A percentile compares a stretch with the other conserved stretches of the same genome.
Evolutionary conservation across 2,329 filamentous ascomycete species (phyloP).

Genomic region (Curvularia spicifera): DNA sequence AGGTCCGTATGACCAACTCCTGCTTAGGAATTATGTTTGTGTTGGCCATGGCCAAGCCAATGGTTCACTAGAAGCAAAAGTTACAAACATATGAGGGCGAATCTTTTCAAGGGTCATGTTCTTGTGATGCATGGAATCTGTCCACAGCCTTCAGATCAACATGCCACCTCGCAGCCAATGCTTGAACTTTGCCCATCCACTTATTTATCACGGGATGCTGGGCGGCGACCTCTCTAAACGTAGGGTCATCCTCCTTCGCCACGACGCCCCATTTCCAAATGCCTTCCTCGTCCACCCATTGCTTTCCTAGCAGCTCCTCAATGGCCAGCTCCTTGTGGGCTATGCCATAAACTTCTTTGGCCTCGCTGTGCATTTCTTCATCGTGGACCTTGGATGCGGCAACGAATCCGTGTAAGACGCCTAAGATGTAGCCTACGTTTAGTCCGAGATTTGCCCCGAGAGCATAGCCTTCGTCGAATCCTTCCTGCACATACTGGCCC

Average conservation of each 20-base stretch:
- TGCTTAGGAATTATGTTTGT: not conserved
- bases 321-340: slow-evolving; percentile 68
- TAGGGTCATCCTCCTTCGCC: slow-evolving; percentile 44
- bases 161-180: slow-evolving; percentile 52
- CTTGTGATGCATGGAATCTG: slow-evolving; percentile 48
- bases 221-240: slow-evolving; percentile 59
- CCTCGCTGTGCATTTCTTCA: slow-evolving; percentile 34
- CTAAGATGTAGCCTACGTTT: slow-evolving; percentile 75
- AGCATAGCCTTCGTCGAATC: slow-evolving; percentile 90
- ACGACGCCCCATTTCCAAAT: slow-evolving; percentile 70
- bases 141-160: slow-evolving; percentile 50
- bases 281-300: slow-evolving; percentile 74
- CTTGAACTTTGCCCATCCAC: slow-evolving; percentile 61
- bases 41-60: not conserved
- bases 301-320: slow-evolving; percentile 66
- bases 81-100: not conserved
- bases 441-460: slow-evolving; percentile 82
- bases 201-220: slow-evolving; percentile 70
- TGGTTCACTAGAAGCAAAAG: not conserved
- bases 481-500: slow-evolving; percentile 75
- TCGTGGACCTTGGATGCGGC: slow-evolving; percentile 53
- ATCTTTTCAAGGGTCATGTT: slow-evolving; percentile 26
- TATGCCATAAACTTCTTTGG: slow-evolving; percentile 41
- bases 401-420: slow-evolving; percentile 75
- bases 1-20: not conserved